Base-by-base conservation (phyloP, 129 eudicot genomes). In the Flaveria sonorensis region DNA sequence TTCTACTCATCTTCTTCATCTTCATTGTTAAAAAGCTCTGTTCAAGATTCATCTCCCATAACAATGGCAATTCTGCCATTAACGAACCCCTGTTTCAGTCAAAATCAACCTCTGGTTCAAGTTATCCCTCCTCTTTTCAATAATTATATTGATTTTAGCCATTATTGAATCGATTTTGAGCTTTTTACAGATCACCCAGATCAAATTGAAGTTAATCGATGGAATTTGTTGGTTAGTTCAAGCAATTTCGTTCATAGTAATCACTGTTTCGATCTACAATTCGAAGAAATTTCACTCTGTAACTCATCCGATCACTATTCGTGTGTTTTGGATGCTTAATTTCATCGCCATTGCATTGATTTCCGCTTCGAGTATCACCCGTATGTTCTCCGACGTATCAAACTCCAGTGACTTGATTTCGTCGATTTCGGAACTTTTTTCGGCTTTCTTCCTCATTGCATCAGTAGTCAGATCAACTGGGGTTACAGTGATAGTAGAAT, bases 391-490 rank as follows among this genome's bases (percentile, higher is more conserved):
- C 14, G 4, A 28, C 59, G 65, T 66, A 1, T 89, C 64, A 61
- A 78, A 77, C 67, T 16, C 77, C 16, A 76, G 73, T 32, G 97
- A 92, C 78, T 19, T 82, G 7, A 28, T 85, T 63, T 51, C 79
- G 18, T 36, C 77, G 1, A 76, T 73, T 50, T 77, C 79, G 4
- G 65, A 87, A 19, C 94, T 90, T 0, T 50, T 87, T 57, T 84
- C 85, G 1, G 79, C 51, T 26, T 87, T 74, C 73, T 82, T 92
- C 21, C 43, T 87, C 15, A 19, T 89, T 21, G 83, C 70, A 55
- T 81, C 96, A 1, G 16, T 82, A n/a, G 56, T 21, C 21, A 89
- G 92, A 16, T 82, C 85, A 23, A 69, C 96, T 3, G 97, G 97
- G 26, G 81, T 92, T 73, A 73, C 55, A 8, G 69, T 73, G 10